Evolutionary conservation across 78 protist species (phyloP), one percentile per base, ranked within the genome.

Genomic region (Dictyostelium purpureum): DNA sequence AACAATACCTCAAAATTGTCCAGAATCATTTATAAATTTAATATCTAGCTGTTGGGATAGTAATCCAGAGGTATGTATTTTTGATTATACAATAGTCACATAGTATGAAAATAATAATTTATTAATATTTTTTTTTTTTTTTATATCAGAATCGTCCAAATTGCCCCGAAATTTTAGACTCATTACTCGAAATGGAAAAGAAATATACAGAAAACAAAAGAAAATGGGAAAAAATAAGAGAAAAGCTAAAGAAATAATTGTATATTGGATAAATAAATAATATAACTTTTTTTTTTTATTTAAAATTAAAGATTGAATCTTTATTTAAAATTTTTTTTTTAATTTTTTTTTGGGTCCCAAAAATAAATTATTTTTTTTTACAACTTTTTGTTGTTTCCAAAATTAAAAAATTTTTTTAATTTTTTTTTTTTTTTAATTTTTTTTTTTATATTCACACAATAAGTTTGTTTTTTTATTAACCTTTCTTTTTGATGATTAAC

Each of bases 1-100:
- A 26, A 93, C 96, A 0, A 93, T 93, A 4, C 96, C 96, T 21
- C 65, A 47, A 4, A 77, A 80, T 49, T 93, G 96, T 61, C 96
- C 96, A 49, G 92, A 93, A 33, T 63, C 63, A 11, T 40, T 93
- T 56, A 49, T 85, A 71, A 76, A 83, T 70, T 40, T 93, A 43
- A 93, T 93, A 18, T 31, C 38, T 12, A 40, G 19, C 11, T 85
- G 93, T 35, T 93, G 96, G 96, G 93, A 87, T 21, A 28, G 33
- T 18, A 21, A 43, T 26, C 94, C 94, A 56, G 87, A 89, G 67
- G 73, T 54, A 73, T 6, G 56, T 52, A 47, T 66, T 59, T 33
- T 49, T 24, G 19, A 43, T 66, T 19, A 37, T 66, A 1, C 42
- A 65, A 49, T 49, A 1, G 16, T 49, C 16, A 49, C 6, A 54